Base-by-base conservation (phyloP, 768 basidiomycete species). In the Boletellus ananiceps region DNA sequence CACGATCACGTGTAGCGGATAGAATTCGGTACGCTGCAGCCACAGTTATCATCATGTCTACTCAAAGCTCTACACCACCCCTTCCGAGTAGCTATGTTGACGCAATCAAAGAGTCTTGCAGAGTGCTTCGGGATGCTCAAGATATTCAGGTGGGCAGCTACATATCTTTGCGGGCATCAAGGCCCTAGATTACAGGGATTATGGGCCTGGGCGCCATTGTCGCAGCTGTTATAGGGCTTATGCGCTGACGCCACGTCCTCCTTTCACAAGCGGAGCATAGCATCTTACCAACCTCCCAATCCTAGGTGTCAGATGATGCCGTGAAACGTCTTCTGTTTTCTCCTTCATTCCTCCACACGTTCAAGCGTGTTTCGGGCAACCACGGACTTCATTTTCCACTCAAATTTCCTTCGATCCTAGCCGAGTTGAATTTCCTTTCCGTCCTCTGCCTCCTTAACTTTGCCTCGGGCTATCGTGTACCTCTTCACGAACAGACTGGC, bases 371-470 rank as follows among this genome's bases (percentile, higher is more conserved):
- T 3, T 82, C 82, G 8, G 59, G 66, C 14, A 67, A 75, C 15
- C 88, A 92, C 67, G 89, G 89, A 25, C 73, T 91, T 43, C 72
- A 79, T 6, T 72, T 94, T 49, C 92, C 92, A 2, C 78, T 95
- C 44, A 83, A 84, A 2, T 95, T 93, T 57, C 72, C 86, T 33
- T 84, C 86, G 0, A 67, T 75, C 16, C 68, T 81, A 5, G 79
- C 85, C 37, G 92, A 95, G 68, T 72, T 95, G 50, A 93, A 92
- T 65, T 71, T 93, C 25, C 70, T 93, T n/a, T 81, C 84, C 39
- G 67, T 88, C 8, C 79, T 93, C 36, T 81, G 84, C 2, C 74
- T 93, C 14, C 75, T 95, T 31, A 93, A 93, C 64, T 89, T 93
- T 64, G 87, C 78, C 5, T 88, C 87, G 1, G 88, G 87, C 32